phyloP scores from a whole-genome alignment of 164 flowering plant species.

The Vitis rupestris region DNA sequence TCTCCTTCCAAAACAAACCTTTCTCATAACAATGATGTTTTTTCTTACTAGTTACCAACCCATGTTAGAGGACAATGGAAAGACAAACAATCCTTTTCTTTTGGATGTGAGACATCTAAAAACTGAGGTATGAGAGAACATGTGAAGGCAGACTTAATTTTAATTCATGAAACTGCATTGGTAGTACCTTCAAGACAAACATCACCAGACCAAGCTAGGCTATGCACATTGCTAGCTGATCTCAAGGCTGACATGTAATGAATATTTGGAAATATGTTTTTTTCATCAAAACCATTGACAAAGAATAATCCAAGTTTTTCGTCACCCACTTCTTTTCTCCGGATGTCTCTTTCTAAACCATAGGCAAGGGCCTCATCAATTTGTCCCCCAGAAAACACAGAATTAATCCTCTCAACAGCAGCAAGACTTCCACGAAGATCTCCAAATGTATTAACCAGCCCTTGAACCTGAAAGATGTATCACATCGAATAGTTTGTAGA shows the following conservation, averaged over 20 bases:
- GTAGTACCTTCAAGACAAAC: slow-evolving; percentile 82
- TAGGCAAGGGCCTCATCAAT: slow-evolving; percentile 84
- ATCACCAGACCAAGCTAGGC: slow-evolving; percentile 78
- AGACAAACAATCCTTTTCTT: too few relatives aligned
- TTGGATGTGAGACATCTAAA: not conserved
- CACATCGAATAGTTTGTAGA: slow-evolving; percentile 11
- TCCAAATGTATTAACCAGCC: slow-evolving; percentile 89
- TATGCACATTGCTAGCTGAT: slow-evolving; percentile 50
- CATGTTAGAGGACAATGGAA: not conserved
- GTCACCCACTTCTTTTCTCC: slow-evolving; percentile 36
- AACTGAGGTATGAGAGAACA: not conserved
- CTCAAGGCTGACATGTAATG: slow-evolving; percentile 65
- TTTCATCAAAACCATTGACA: slow-evolving; percentile 32
- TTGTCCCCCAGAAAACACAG: slow-evolving; percentile 71
- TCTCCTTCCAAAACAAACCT: not conserved
- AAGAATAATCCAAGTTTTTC: slow-evolving; percentile 48
- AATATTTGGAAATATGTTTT: slow-evolving; percentile 23
- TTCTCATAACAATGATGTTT: not conserved
- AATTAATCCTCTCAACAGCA: slow-evolving; percentile 87
- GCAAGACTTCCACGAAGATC: slow-evolving; percentile 93
- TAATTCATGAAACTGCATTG: not conserved
- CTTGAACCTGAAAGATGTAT: slow-evolving; percentile 76
- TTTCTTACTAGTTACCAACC: not conserved
- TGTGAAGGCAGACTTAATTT: not conserved
- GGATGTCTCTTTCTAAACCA: slow-evolving; percentile 82